Base-by-base conservation (phyloP, 2,329 filamentous ascomycete species). In the Xylaria arbuscula region DNA sequence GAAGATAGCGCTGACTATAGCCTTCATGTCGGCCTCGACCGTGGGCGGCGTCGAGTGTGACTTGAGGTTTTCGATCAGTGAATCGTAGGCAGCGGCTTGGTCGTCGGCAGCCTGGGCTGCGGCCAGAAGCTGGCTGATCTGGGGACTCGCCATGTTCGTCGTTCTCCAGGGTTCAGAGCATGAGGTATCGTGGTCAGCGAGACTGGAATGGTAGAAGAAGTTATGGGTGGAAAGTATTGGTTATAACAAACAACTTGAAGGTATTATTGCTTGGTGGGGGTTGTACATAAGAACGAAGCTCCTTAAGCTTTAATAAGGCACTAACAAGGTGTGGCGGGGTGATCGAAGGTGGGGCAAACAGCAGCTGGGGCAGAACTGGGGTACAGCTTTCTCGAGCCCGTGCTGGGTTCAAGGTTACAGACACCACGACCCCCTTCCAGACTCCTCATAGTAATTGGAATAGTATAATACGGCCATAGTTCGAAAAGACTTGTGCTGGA, bases 1-100 rank as follows among this genome's bases (percentile, higher is more conserved):
- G 72, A 94, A 88, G 62, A 94, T 85, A 58, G 86, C 88, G 74
- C 90, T 86, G 63, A 90, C 84, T 73, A 93, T 90, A 75, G 88
- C 88, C 68, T 88, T 89, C 67, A 94, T 85, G 79, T 94, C 89
- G 68, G 86, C 75, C 51, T 75, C 72, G 48, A 81, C 76, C 34
- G 79, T 81, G 38, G 76, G 40, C 1, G 82, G 80, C 4, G 82
- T 78, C 15, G 83, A 83, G 59, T 82, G 71, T 19, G 73, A 76
- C 71, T 81, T 79, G 74, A 86, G 77, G 70, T 82, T 79, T 66
- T 77, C 71, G 70, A 88, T 80, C 57, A 88, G 78, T 62, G 78
- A 68, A 67, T 84, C 82, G 78, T 85, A 87, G 67, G 80, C 78
- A 70, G 81, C 76, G n/a, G 78, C 78, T 68, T 83, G 84, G 61